phyloP scores from a whole-genome alignment of 345 rosid genomes.

The Citrus mangshanensis region DNA sequence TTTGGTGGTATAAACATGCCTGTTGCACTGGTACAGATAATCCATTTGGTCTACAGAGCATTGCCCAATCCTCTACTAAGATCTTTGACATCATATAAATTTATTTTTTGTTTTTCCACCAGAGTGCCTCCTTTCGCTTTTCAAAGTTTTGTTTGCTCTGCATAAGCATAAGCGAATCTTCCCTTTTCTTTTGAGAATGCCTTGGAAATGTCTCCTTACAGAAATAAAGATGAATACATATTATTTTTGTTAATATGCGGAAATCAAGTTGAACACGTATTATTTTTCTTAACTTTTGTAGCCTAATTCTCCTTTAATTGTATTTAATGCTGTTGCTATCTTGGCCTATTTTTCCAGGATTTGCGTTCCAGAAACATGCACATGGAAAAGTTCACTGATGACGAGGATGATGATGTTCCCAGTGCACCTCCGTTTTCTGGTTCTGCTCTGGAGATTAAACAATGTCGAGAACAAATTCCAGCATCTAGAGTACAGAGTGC shows the following conservation, averaged over 20 bases:
- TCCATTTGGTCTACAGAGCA: neutral
- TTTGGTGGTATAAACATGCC: neutral
- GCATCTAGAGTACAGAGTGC: conserved; percentile 23
- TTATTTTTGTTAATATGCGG: neutral
- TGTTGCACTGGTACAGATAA: neutral
- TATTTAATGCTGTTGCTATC: neutral
- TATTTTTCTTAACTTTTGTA: neutral
- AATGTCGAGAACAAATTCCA: conserved; percentile 24
- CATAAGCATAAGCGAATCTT: neutral
- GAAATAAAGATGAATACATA: neutral
- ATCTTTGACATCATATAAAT: neutral
- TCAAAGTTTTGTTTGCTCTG: neutral
- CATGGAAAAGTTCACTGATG: conserved; percentile 41
- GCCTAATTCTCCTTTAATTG: neutral
- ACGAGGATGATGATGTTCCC: conserved; percentile 62
- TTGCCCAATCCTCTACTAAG: neutral
- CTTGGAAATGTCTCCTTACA: neutral
- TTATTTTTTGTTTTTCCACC: neutral
- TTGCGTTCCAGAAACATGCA: conserved; percentile 24
- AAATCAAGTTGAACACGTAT: neutral
- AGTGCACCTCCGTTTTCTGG: conserved; percentile 87
- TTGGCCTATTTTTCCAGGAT: conserved; percentile 41
- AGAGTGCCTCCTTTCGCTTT: neutral
- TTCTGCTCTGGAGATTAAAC: conserved; percentile 50
- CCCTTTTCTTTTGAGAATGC: neutral